A percentile compares a stretch with the other conserved stretches of the same genome.
phyloP scores from a whole-genome alignment of 805 yeast species.

The Blastobotrys robertii region DNA sequence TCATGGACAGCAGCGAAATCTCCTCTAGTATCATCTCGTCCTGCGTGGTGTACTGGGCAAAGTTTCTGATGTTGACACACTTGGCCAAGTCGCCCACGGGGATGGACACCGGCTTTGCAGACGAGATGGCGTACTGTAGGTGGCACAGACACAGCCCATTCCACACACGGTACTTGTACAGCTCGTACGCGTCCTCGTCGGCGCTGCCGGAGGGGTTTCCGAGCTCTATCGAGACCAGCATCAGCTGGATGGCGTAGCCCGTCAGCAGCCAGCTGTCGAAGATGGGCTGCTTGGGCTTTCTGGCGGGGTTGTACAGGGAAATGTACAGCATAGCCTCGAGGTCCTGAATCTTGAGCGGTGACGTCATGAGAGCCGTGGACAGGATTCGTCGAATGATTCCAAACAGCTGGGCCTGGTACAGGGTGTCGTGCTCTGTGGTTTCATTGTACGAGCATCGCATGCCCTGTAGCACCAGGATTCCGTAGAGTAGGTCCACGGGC shows the following conservation, averaged over 20 bases:
- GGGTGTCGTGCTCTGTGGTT: constrained; percentile 37
- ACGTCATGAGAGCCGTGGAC: constrained; percentile 40
- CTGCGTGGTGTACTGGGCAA: constrained; percentile 3
- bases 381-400: constrained; percentile 41
- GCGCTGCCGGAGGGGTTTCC: constrained; percentile 8
- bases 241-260: constrained; percentile 41
- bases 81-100: constrained; percentile 33
- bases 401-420: constrained; percentile 36
- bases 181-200: constrained; percentile 25
- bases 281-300: constrained; percentile 44
- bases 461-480: constrained; percentile 11
- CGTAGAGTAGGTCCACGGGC: constrained; percentile 8
- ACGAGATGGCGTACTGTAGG: constrained; percentile 41
- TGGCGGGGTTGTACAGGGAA: constrained; percentile 43
- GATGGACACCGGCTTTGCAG: constrained; percentile 37
- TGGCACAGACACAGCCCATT: constrained; percentile 44
- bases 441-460: constrained; percentile 37
- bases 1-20: constrained; percentile 5
- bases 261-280: constrained; percentile 46
- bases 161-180: constrained; percentile 46
- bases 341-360: constrained; percentile 49
- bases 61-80: constrained; percentile 22
- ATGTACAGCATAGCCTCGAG: constrained; percentile 50
- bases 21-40: constrained; percentile 7
- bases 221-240: constrained; percentile 39